Base-by-base conservation (phyloP, 1,139 yeast species). In the Hyphopichia khmerensis region DNA sequence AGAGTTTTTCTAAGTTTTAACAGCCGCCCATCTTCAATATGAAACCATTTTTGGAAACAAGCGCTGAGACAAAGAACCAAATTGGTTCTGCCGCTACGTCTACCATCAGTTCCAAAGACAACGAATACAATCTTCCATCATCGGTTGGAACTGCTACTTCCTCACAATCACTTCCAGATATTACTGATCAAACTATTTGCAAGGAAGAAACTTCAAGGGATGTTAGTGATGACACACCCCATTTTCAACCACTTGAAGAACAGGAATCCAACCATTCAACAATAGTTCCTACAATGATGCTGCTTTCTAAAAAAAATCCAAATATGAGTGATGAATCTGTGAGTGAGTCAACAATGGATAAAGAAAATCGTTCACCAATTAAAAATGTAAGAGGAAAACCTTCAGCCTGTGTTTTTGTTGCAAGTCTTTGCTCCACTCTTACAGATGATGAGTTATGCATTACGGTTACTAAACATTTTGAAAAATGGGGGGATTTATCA, bases 351-450 rank as follows among this genome's bases (percentile, higher is more conserved):
- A 6, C 17, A n/a, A 29, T n/a, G 15, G 17, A 29, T 29, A 14
- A 14, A 29, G 32, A 29, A 29, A 29, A 29, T 29, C 34, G 17
- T 10, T 4, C n/a, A 16, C n/a, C 7, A 10, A 17, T 13, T 7
- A 32, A 17, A 17, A 8, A 18, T 32, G 34, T 33, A 8, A 51
- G 66, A 43, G 64, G 62, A 6, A 73, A 87, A 33, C 96, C 96
- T 14, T 84, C 95, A 0, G 82, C 96, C 3, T 89, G 96, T 62
- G 87, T 88, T 1, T 89, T 89, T 67, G 96, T 89, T 41, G 96
- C 96, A 29, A 78, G 90, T 57, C 77, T 88, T 43, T 77, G 87
- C 5, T 75, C 90, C 0, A 65, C 70, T 32, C 66, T 76, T 42
- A 61, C 81, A 4, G 96, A 88, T 60, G 93, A 86, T 55, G 82